Evolutionary conservation across 257 asterid genomes (phyloP).

Genomic region (Lycium ferocissimum): DNA sequence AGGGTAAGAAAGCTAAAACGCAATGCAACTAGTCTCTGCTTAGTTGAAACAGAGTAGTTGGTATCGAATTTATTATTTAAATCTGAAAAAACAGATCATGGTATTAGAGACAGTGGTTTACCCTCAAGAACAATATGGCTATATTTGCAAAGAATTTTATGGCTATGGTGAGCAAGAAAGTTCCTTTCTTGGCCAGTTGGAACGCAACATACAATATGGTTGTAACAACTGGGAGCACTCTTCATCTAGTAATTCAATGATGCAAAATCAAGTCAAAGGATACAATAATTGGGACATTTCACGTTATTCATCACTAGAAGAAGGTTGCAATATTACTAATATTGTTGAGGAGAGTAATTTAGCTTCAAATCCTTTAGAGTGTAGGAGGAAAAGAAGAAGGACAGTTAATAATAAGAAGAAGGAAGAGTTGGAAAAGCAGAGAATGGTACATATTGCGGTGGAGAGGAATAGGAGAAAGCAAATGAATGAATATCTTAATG

Average conservation of each 20-base stretch:
- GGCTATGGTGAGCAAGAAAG: slow-evolving; percentile 34
- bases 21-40: background rate
- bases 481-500: slow-evolving; percentile 41
- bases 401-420: background rate
- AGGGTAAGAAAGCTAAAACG: background rate
- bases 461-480: background rate
- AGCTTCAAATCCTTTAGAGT: background rate
- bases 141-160: slow-evolving; percentile 41
- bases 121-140: slow-evolving; percentile 41
- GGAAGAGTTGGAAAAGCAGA: background rate
- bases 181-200: background rate
- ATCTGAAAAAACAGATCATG: slow-evolving; percentile 28
- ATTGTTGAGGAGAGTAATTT: background rate
- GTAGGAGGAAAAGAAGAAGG: background rate
- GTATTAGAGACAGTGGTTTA: slow-evolving; percentile 45
- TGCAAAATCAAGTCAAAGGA: background rate
- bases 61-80: background rate
- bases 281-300: no score
- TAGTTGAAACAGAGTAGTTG: background rate
- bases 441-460: background rate
- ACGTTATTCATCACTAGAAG: no score
- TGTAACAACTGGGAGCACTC: slow-evolving; percentile 24
- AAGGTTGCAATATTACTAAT: background rate
- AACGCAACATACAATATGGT: no score
- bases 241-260: slow-evolving; percentile 31